Conservation (phyloP, 2,329 filamentous ascomycete genomes). For the Aspergillus brunneoviolaceus region DNA sequence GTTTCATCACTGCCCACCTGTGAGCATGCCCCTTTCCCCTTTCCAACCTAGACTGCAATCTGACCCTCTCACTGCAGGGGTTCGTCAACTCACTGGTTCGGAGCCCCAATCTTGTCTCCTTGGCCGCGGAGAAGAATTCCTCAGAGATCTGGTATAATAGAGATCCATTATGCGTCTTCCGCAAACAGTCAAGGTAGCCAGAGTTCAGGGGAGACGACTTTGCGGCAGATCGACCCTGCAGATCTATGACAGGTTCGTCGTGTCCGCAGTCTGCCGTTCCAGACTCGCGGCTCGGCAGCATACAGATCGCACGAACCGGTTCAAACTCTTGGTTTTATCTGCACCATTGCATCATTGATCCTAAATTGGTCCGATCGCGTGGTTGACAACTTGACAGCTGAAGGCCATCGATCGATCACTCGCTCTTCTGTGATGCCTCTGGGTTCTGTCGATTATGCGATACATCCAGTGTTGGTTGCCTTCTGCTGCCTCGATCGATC, state of each 20-base stretch:
- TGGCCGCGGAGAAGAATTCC: background rate
- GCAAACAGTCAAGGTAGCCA: background rate
- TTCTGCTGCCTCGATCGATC: slow-evolving; percentile 10
- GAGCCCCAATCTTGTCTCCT: background rate
- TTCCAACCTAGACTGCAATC: background rate
- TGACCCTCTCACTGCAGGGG: background rate
- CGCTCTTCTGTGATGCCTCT: background rate
- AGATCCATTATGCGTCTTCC: background rate
- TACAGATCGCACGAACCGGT: background rate
- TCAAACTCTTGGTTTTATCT: background rate
- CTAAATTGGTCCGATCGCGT: slow-evolving; percentile 9
- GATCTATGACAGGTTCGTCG: background rate
- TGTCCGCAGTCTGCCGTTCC: background rate
- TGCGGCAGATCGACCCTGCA: background rate
- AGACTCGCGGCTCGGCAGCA: background rate
- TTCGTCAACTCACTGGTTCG: background rate
- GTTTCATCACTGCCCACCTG: background rate
- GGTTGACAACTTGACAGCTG: slow-evolving; percentile 3
- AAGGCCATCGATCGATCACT: slow-evolving; percentile 13
- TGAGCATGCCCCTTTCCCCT: background rate
- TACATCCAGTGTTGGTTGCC: background rate
- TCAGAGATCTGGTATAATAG: background rate
- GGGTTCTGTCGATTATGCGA: slow-evolving; percentile 6
- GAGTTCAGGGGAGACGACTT: background rate
- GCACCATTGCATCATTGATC: slow-evolving; percentile 11